These are phyloP conservation scores for Huntiella decipiens DNA, from an alignment of 2,329 filamentous ascomycete genomes.

Conservation along the genomic window DNA sequence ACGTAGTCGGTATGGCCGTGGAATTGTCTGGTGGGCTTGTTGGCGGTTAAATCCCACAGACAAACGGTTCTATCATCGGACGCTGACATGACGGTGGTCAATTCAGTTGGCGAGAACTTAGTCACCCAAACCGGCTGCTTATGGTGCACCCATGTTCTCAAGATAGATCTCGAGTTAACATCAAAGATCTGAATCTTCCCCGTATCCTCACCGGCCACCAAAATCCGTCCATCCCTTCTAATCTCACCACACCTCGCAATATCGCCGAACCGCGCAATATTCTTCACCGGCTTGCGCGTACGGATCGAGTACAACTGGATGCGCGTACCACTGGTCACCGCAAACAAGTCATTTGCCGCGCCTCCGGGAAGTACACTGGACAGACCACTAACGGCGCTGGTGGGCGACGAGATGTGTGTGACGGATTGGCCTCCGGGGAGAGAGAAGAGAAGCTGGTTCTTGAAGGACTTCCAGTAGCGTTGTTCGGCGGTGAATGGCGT, in stretches of 20 bases:
- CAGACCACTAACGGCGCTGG: slow-evolving; percentile 8
- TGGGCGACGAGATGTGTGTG: slow-evolving; percentile 60
- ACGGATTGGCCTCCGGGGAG: slow-evolving; percentile 80
- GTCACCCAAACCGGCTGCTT: slow-evolving; percentile 88
- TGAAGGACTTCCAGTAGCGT: slow-evolving; percentile 90
- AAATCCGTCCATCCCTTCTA: slow-evolving; percentile 67
- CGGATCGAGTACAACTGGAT: slow-evolving; percentile 87
- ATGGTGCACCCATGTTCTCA: slow-evolving; percentile 90
- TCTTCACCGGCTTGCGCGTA: slow-evolving; percentile 81
- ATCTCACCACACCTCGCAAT: slow-evolving; percentile 80
- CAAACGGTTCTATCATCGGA: slow-evolving; percentile 87
- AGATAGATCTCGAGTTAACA: slow-evolving; percentile 65
- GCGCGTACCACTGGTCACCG: slow-evolving; percentile 82
- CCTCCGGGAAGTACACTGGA: slow-evolving; percentile 24
- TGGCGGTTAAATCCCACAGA: slow-evolving; percentile 79
- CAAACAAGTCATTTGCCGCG: slow-evolving; percentile 50
- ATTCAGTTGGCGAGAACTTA: slow-evolving; percentile 73
- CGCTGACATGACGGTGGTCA: slow-evolving; percentile 72
- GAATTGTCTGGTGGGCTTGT: slow-evolving; percentile 58
- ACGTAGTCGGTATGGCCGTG: slow-evolving; percentile 86
- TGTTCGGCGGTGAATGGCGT: slow-evolving; percentile 78
- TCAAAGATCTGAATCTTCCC: slow-evolving; percentile 94
- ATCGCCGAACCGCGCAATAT: slow-evolving; percentile 83
- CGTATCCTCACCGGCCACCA: slow-evolving; percentile 80
- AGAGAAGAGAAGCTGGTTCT: slow-evolving; percentile 73